Evolutionary conservation across 1,284 basidiomycete species (phyloP).

Genomic region (Marasmius tenuissimus): DNA sequence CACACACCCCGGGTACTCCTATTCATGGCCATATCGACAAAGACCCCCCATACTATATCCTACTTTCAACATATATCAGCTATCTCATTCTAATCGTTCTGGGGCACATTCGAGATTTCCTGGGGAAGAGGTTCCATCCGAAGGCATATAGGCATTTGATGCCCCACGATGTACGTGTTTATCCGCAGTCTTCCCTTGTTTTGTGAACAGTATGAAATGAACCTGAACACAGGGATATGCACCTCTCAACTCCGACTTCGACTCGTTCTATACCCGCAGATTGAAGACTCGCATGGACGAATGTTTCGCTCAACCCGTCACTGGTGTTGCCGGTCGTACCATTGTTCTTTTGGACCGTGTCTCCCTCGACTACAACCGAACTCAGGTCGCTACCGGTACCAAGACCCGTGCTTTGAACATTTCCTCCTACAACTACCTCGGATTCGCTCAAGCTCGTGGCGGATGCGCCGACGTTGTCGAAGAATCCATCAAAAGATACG

Average conservation of each 20-base stretch:
- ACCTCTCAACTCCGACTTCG: slow-evolving; percentile 96
- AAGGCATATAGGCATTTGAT: slow-evolving; percentile 80
- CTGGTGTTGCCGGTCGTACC: slow-evolving; percentile 94
- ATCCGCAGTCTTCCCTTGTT: slow-evolving; percentile 10
- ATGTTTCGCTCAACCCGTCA: slow-evolving; percentile 93
- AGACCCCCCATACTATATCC: slow-evolving; percentile 88
- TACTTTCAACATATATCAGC: slow-evolving; percentile 90
- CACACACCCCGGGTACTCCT: slow-evolving; percentile 53
- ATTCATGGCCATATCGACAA: slow-evolving; percentile 59
- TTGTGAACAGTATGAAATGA: not conserved
- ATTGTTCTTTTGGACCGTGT: slow-evolving; percentile 86
- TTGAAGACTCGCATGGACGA: slow-evolving; percentile 95
- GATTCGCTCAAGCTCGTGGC: slow-evolving; percentile 93
- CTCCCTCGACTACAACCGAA: slow-evolving; percentile 82
- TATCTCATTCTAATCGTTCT: slow-evolving; percentile 88
- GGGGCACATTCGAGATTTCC: slow-evolving; percentile 93
- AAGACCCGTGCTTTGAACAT: slow-evolving; percentile 92
- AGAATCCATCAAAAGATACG: slow-evolving; percentile 76
- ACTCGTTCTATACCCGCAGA: slow-evolving; percentile 98
- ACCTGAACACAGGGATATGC: slow-evolving; percentile 77
- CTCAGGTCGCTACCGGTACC: slow-evolving; percentile 77
- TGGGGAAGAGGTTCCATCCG: slow-evolving; percentile 85
- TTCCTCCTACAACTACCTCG: slow-evolving; percentile 99
- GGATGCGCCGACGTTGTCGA: slow-evolving; percentile 94
- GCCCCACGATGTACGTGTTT: slow-evolving; percentile 70